phyloP scores from a whole-genome alignment of 805 yeast species.

The Metschnikowia bowlesiae region DNA sequence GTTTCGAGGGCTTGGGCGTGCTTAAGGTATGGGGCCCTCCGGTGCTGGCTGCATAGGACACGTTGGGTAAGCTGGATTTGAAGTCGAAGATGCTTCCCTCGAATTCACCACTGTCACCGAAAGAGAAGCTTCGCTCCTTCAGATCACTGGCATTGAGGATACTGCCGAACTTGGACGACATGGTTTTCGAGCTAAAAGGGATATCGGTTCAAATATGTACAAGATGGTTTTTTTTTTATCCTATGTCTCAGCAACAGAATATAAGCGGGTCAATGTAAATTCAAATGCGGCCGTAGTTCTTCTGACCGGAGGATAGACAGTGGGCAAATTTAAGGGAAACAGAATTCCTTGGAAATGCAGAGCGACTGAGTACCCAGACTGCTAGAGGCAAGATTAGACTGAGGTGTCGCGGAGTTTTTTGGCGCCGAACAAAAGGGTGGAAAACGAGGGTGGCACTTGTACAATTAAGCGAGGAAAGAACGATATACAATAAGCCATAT shows the following conservation, averaged over 20 bases:
- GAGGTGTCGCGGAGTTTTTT: not conserved
- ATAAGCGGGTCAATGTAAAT: not conserved
- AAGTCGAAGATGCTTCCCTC: slow-evolving; percentile 42
- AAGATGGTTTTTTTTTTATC: slow-evolving; percentile 1
- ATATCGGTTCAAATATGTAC: slow-evolving; percentile 19
- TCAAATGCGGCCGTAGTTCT: not conserved
- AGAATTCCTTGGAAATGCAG: not conserved
- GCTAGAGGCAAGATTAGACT: slow-evolving; percentile 1
- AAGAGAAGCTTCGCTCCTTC: slow-evolving; percentile 37
- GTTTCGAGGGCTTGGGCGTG: slow-evolving; percentile 12
- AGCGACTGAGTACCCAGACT: not conserved
- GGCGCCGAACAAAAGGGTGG: slow-evolving; percentile 3
- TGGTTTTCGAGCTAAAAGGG: not conserved
- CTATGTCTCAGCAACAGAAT: not conserved
- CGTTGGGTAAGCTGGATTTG: slow-evolving; percentile 35
- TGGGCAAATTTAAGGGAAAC: not conserved
- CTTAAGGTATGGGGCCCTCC: slow-evolving; percentile 20
- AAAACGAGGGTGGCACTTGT: slow-evolving; percentile 1
- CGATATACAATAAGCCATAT: not conserved
- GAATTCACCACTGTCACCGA: slow-evolving; percentile 42
- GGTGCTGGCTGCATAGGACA: slow-evolving; percentile 19
- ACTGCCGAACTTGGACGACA: slow-evolving; percentile 25
- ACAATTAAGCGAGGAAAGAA: not conserved
- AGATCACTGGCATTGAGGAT: slow-evolving; percentile 40
- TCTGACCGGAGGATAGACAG: not conserved